Base-by-base conservation (phyloP, 2,329 filamentous ascomycete genomes). In the Fusarium nygamai region DNA sequence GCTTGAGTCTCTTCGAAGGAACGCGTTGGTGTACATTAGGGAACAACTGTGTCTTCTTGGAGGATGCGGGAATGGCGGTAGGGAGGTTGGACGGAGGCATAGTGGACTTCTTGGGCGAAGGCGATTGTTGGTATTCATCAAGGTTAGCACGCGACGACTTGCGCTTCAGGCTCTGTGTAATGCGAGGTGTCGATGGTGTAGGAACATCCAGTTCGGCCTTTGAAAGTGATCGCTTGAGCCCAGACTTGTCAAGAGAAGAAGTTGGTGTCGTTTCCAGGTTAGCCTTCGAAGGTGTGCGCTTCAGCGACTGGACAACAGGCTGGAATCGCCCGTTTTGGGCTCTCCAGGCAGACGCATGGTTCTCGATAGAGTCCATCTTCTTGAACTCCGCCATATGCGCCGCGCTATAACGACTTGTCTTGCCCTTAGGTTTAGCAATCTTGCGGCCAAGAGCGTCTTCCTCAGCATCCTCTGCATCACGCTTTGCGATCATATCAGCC, bases 311-410 rank as follows among this genome's bases (percentile, higher is more conserved):
- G 5, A 78, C 78, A 60, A 84, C 80, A 16, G 90, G 88, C n/a
- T 88, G 88, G 73, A 86, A 82, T 14, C 88, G 87, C 41, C 82
- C 86, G 9, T 86, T 83, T 68, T 89, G 86, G 29, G 88, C 88
- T 71, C 94, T 88, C 85, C 92, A 96, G 22, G 92, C 90, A 17
- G 95, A 97, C 14, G 94, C 88, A 81, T 98, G 95, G 71, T 92
- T 92, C 48, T 91, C 94, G 79, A 98, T 98, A 5, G 95, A 98
- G 81, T 98, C 95, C 96, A 98, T 98, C 86, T 97, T 98, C 84
- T 94, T 94, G 85, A 98, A 98, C 79, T 96, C 90, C 57, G 92
- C 91, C 89, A 94, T 93, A 81, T 98, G 96, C 43, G 90, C 91
- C 72, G 94, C 92, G 80, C 94, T 98, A 84, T 92, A 98, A 51